Percentiles rank a stretch among this genome's conserved stretches.
Evolutionary conservation across 192 early-diverging fungal species (phyloP).

Genomic region (Paraglomus occultum): DNA sequence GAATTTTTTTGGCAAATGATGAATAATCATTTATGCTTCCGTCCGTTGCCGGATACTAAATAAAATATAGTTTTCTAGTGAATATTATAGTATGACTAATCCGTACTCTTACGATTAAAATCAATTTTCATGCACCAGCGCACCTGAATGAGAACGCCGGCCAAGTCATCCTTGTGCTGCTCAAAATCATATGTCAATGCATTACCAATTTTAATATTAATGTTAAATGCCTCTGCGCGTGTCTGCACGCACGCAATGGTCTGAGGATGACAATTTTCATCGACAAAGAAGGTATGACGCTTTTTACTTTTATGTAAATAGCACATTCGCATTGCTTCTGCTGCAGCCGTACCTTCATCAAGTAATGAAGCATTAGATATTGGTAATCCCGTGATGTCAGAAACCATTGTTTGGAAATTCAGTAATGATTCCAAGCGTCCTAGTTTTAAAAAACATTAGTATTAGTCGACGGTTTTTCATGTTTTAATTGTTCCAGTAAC

Average conservation of each 20-base stretch:
- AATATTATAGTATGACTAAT: slow-evolving; percentile 16
- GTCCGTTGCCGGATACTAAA: slow-evolving; percentile 91
- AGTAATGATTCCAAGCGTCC: slow-evolving; percentile 93
- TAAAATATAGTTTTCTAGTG: slow-evolving; percentile 25
- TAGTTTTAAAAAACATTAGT: not conserved
- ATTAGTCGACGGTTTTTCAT: not conserved
- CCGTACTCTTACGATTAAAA: too few species aligned
- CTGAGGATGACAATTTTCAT: slow-evolving; percentile 91
- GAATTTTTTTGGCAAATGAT: slow-evolving; percentile 73
- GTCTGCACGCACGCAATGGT: slow-evolving; percentile 91
- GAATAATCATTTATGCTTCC: slow-evolving; percentile 86
- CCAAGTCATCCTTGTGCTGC: slow-evolving; percentile 70
- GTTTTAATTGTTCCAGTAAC: not conserved
- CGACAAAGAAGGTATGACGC: slow-evolving; percentile 90
- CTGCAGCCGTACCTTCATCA: slow-evolving; percentile 98
- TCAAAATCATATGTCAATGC: slow-evolving; percentile 78
- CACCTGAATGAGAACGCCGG: slow-evolving; percentile 91
- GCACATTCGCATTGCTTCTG: slow-evolving; percentile 95
- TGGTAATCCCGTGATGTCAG: slow-evolving; percentile 92
- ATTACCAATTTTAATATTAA: slow-evolving; percentile 85
- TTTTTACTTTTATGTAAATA: slow-evolving; percentile 68
- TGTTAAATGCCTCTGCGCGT: slow-evolving; percentile 93
- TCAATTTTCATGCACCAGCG: not conserved
- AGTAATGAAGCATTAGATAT: slow-evolving; percentile 98
- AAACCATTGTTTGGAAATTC: slow-evolving; percentile 98